These are phyloP conservation scores for Trichoderma citrinoviride DNA, from an alignment of 2,329 filamentous ascomycete genomes.

Conservation along the genomic window DNA sequence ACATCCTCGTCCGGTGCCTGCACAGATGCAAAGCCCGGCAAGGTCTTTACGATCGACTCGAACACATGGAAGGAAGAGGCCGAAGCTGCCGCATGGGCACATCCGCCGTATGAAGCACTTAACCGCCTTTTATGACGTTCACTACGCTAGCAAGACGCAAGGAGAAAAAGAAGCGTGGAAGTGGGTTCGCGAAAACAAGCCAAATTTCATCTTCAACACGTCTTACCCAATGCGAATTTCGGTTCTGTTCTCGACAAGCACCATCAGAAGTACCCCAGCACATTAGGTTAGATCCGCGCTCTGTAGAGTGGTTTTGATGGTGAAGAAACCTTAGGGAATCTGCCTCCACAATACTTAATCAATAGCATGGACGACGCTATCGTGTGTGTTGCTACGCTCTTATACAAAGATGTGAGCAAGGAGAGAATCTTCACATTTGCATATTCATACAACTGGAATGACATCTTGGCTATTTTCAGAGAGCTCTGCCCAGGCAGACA, in stretches of 20 bases:
- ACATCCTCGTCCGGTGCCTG: conserved; percentile 36
- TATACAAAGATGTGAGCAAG: not conserved
- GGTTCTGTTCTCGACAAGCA: conserved; percentile 27
- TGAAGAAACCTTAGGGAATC: not conserved
- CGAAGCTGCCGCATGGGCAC: conserved; percentile 37
- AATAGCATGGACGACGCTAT: not conserved
- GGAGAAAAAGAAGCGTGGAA: conserved; percentile 41
- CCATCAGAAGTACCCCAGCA: conserved; percentile 20
- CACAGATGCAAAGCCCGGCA: conserved; percentile 24
- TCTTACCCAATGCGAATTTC: conserved; percentile 33
- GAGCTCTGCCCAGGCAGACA: not conserved
- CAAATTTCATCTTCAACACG: conserved; percentile 31
- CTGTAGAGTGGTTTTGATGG: not conserved
- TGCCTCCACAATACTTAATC: not conserved
- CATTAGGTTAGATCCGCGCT: not conserved
- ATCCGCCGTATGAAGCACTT: conserved; percentile 33
- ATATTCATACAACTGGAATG: not conserved
- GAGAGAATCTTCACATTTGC: not conserved
- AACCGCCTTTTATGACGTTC: conserved; percentile 30
- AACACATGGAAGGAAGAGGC: conserved; percentile 38
- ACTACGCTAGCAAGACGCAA: conserved; percentile 40
- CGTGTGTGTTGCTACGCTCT: not conserved
- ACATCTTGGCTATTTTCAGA: not conserved
- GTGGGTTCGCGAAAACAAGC: conserved; percentile 32
- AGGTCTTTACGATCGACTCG: conserved; percentile 24